Conservation (phyloP, 352 stramenopile genomes). For the Phytophthora pseudosyringae region DNA sequence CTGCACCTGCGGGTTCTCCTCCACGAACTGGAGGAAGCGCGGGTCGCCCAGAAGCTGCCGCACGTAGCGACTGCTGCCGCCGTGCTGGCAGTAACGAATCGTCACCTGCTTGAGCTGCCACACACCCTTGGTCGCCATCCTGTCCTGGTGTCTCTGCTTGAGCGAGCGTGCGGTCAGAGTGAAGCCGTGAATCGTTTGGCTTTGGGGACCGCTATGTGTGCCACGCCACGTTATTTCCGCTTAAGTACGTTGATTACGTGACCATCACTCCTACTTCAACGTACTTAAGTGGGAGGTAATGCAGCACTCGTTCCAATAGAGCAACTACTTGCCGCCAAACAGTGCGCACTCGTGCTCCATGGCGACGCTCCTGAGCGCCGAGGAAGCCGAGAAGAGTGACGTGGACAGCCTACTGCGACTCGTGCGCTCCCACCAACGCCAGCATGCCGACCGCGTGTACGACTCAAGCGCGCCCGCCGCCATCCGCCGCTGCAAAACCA, state of each 20-base stretch:
- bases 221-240: neutral
- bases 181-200: conserved; percentile 21
- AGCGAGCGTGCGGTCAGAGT: conserved; percentile 25
- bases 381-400: conserved; percentile 57
- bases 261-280: conserved; percentile 16
- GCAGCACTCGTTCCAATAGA: neutral
- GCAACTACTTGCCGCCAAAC: conserved; percentile 9
- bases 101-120: conserved; percentile 85
- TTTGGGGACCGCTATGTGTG: conserved; percentile 17
- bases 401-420: conserved; percentile 51
- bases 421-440: conserved; percentile 50
- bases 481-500: conserved; percentile 65
- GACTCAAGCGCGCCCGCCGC: conserved; percentile 40
- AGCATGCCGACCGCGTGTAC: conserved; percentile 54
- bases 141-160: conserved; percentile 8
- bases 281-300: conserved; percentile 3
- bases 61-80: conserved; percentile 81
- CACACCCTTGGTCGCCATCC: conserved; percentile 78
- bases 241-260: conserved; percentile 30
- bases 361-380: conserved; percentile 8
- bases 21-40: conserved; percentile 85
- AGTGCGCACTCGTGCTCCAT: conserved; percentile 17
- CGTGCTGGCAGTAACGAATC: conserved; percentile 83
- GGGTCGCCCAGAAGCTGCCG: conserved; percentile 74
- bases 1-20: conserved; percentile 87